These are phyloP conservation scores for Sarocladiaceae sp. DNA, from an alignment of 2,329 filamentous ascomycete genomes.

Conservation along the genomic window DNA sequence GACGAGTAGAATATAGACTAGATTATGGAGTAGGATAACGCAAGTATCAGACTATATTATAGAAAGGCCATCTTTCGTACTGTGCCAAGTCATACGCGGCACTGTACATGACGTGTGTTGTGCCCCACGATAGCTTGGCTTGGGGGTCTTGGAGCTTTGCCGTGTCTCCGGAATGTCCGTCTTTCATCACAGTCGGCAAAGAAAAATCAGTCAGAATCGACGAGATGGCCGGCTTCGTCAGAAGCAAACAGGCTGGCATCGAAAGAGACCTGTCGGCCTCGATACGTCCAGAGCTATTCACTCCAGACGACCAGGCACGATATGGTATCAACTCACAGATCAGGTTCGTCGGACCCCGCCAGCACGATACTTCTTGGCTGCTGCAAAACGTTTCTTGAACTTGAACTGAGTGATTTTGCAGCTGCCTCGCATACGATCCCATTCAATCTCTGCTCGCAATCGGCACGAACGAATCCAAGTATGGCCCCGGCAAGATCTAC, in stretches of 20 bases:
- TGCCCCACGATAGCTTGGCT: constrained; percentile 8
- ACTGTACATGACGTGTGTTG: constrained; percentile 9
- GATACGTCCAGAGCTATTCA: constrained; percentile 70
- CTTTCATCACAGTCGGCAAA: background rate
- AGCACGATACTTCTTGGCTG: constrained; percentile 10
- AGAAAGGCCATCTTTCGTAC: too few relatives aligned
- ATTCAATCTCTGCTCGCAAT: constrained; percentile 89
- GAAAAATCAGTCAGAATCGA: background rate
- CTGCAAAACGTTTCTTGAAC: constrained; percentile 21
- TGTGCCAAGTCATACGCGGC: constrained; percentile 3
- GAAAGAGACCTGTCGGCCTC: constrained; percentile 83
- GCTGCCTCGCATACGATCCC: constrained; percentile 84
- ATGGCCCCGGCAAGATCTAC: constrained; percentile 81
- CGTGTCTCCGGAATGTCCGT: background rate
- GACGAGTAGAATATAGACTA: too few relatives aligned
- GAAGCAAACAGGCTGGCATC: constrained; percentile 90
- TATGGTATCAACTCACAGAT: constrained; percentile 77
- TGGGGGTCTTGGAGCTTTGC: background rate
- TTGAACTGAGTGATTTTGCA: constrained; percentile 27
- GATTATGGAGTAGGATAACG: too few relatives aligned
- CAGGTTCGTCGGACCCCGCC: constrained; percentile 37
- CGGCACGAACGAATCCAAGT: constrained; percentile 81
- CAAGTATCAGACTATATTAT: too few relatives aligned
- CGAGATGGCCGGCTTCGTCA: constrained; percentile 76
- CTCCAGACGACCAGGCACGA: constrained; percentile 74